These are phyloP conservation scores for Nannizziopsis barbatae DNA, from an alignment of 2,329 filamentous ascomycete genomes.

Conservation along the genomic window DNA sequence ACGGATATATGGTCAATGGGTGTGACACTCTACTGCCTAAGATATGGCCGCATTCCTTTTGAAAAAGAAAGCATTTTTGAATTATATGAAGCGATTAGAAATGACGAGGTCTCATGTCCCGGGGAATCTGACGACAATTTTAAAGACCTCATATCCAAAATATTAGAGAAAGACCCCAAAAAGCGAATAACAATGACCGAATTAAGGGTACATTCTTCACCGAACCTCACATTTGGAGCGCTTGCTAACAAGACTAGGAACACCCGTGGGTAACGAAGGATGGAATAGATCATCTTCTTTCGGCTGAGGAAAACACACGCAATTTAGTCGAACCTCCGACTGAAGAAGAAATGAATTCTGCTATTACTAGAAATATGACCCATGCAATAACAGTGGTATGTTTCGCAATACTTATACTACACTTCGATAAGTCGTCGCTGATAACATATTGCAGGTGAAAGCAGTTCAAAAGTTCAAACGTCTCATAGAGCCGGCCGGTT, in stretches of 20 bases:
- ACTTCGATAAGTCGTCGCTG: neutral
- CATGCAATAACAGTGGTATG: conserved; percentile 70
- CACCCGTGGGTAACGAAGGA: conserved; percentile 87
- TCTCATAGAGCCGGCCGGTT: conserved; percentile 50
- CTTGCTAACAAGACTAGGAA: conserved; percentile 43
- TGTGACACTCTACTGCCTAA: conserved; percentile 81
- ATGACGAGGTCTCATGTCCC: conserved; percentile 53
- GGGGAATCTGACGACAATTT: conserved; percentile 57
- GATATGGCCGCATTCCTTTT: conserved; percentile 82
- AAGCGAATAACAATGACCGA: conserved; percentile 75
- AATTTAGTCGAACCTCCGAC: conserved; percentile 73
- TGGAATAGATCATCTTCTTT: conserved; percentile 65
- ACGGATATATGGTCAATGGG: conserved; percentile 99
- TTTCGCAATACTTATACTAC: conserved; percentile 18
- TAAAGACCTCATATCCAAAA: conserved; percentile 56
- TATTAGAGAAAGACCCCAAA: conserved; percentile 75
- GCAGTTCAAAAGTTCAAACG: conserved; percentile 81
- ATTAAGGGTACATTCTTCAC: conserved; percentile 55
- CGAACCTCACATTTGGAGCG: neutral
- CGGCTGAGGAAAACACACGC: conserved; percentile 74
- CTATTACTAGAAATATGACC: conserved; percentile 81
- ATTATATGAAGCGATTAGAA: conserved; percentile 78
- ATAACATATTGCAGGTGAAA: conserved; percentile 53
- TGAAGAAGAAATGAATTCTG: conserved; percentile 77
- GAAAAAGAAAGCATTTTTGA: conserved; percentile 68